phyloP scores from a whole-genome alignment of 176 grass and related monocot species.

The Carex cristatella region DNA sequence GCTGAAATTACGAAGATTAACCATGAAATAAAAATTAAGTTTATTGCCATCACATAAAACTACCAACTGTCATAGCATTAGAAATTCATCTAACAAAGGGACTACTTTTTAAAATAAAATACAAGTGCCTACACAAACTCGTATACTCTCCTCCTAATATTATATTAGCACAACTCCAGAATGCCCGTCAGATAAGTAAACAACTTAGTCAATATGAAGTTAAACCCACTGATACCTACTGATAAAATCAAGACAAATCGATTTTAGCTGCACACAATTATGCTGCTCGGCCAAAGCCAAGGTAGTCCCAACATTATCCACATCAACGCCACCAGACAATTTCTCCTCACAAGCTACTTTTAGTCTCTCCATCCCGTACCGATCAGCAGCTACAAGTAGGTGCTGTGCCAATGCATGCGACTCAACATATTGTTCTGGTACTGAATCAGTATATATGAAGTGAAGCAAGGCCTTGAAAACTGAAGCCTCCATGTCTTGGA shows the following conservation, averaged over 20 bases:
- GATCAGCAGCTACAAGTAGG: conserved; percentile 14
- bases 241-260: conserved; percentile 23
- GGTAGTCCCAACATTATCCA: conserved; percentile 8
- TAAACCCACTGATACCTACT: conserved; percentile 11
- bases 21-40: neutral
- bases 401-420: conserved; percentile 15
- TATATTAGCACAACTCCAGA: neutral
- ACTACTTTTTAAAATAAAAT: neutral
- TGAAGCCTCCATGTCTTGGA: conserved; percentile 8
- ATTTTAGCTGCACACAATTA: conserved; percentile 14
- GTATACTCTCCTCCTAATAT: neutral
- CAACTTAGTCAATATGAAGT: neutral
- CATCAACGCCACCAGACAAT: neutral
- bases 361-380: conserved; percentile 16
- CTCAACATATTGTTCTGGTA: conserved; percentile 13
- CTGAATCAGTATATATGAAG: conserved; percentile 16
- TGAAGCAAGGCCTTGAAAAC: conserved; percentile 16
- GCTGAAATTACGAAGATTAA: neutral
- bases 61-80: neutral
- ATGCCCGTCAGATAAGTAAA: neutral
- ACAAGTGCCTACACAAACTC: neutral
- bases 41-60: neutral
- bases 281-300: conserved; percentile 21
- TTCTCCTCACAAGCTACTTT: conserved; percentile 19
- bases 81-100: neutral